Evolutionary conservation across 768 basidiomycete genomes (phyloP), one percentile per base, ranked within the genome.

Genomic region (Boletus rubroflammeus): DNA sequence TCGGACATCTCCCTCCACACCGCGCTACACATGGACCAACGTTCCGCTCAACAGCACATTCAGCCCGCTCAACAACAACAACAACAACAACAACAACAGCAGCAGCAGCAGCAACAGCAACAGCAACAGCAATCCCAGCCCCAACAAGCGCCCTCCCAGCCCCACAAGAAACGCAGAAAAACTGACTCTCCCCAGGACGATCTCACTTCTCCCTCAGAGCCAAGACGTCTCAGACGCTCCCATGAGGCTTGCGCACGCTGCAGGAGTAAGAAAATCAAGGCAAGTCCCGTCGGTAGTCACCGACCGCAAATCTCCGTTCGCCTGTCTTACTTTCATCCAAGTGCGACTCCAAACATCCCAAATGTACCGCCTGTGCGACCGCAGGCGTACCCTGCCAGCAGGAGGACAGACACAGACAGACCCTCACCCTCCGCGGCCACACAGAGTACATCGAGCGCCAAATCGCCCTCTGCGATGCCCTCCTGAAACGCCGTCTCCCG

Each of bases 181-280:
- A 73, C 74, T 2, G 84, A 85, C 47, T 73, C 75, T 3, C 76
- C 74, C 26, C 76, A 75, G 13, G 85, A 83, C 51, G 85, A 84
- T n/a, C 71, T 73, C 41, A 64, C 73, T 35, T 71, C 80, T 17
- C 74, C 83, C 40, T 79, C 84, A 51, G 90, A 91, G 71, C 86
- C 89, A 41, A 81, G 91, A 65, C 82, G 90, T 51, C 80, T 93
- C 65, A 79, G 91, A 63, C 84, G 91, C 67, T 91, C 90, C 65
- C 91, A 93, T 75, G 91, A 93, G 75, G 90, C 91, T 58, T 93
- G 91, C 78, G 86, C 91, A 60, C 82, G 91, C 71, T 93, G 91
- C 80, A 88, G 91, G 81, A 87, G 85, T 77, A 93, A 93, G 84
- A 93, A 93, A 87, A 93, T 93, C 76, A 93, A 93, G 89, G 88